Evolutionary conservation across 768 basidiomycete genomes (phyloP).

Genomic region (Leccinum boreale): DNA sequence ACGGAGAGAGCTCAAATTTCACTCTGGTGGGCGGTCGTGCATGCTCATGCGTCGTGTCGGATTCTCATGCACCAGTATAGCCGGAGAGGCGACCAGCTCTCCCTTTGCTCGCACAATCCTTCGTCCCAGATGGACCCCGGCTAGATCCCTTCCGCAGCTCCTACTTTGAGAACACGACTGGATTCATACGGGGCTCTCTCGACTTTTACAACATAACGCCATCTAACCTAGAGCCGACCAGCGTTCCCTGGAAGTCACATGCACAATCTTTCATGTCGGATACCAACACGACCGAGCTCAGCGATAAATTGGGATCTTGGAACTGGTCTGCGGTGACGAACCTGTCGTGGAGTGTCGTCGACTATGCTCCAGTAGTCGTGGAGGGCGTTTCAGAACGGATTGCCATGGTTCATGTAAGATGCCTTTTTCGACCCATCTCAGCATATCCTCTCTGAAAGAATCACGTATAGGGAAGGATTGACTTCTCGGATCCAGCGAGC

Average conservation of each 20-base stretch:
- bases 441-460: conserved; percentile 1
- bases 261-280: conserved; percentile 50
- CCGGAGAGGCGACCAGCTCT: conserved; percentile 44
- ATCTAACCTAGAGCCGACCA: conserved; percentile 35
- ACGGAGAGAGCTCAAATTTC: conserved; percentile 64
- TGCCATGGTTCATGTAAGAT: conserved; percentile 64
- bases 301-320: conserved; percentile 54
- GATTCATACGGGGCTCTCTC: conserved; percentile 67
- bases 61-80: conserved; percentile 32
- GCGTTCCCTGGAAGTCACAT: conserved; percentile 46
- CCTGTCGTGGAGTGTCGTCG: conserved; percentile 62
- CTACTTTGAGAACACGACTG: conserved; percentile 75
- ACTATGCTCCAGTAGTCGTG: conserved; percentile 44
- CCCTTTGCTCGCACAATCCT: conserved; percentile 44
- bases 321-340: conserved; percentile 67
- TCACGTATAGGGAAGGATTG: conserved; percentile 59
- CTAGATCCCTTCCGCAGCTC: conserved; percentile 48
- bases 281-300: conserved; percentile 48
- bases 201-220: conserved; percentile 64
- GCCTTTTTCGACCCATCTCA: conserved; percentile 1
- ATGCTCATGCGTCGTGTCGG: neutral
- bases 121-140: conserved; percentile 42
- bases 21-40: conserved; percentile 47
- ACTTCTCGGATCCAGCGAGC: conserved; percentile 52
- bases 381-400: conserved; percentile 43